phyloP scores from a whole-genome alignment of 805 yeast genomes.

The Candida coleopterorum region DNA sequence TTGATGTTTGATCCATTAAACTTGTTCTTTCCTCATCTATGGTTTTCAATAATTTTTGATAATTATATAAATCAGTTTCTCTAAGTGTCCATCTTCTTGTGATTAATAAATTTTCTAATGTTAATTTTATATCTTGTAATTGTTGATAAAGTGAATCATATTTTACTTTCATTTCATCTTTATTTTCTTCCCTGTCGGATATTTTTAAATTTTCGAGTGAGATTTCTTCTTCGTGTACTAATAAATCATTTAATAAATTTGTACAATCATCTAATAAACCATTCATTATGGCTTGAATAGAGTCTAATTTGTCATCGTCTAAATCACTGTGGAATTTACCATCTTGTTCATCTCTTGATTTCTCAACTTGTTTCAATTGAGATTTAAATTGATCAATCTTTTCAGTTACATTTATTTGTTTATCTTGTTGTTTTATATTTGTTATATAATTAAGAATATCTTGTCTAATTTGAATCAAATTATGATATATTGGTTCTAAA shows the following conservation, averaged over 20 bases:
- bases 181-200: background rate
- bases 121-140: slow-evolving; percentile 61
- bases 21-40: slow-evolving; percentile 66
- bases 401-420: slow-evolving; percentile 8
- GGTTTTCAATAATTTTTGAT: slow-evolving; percentile 66
- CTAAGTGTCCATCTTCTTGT: slow-evolving; percentile 98
- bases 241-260: slow-evolving; percentile 59
- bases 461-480: slow-evolving; percentile 60
- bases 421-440: slow-evolving; percentile 7
- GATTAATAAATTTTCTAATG: slow-evolving; percentile 75
- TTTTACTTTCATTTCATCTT: slow-evolving; percentile 8
- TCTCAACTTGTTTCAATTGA: slow-evolving; percentile 25
- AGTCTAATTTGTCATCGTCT: slow-evolving; percentile 9
- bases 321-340: slow-evolving; percentile 43
- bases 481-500: slow-evolving; percentile 45
- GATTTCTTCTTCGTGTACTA: slow-evolving; percentile 8
- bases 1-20: background rate
- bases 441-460: slow-evolving; percentile 43
- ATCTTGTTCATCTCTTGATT: slow-evolving; percentile 43
- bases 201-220: slow-evolving; percentile 4
- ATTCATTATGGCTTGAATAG: slow-evolving; percentile 49
- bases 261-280: slow-evolving; percentile 83
- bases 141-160: slow-evolving; percentile 57
- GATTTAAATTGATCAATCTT: slow-evolving; percentile 18
- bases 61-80: slow-evolving; percentile 86